Conservation (phyloP, 2,329 filamentous ascomycete species). For the Venturiaceae sp. region DNA sequence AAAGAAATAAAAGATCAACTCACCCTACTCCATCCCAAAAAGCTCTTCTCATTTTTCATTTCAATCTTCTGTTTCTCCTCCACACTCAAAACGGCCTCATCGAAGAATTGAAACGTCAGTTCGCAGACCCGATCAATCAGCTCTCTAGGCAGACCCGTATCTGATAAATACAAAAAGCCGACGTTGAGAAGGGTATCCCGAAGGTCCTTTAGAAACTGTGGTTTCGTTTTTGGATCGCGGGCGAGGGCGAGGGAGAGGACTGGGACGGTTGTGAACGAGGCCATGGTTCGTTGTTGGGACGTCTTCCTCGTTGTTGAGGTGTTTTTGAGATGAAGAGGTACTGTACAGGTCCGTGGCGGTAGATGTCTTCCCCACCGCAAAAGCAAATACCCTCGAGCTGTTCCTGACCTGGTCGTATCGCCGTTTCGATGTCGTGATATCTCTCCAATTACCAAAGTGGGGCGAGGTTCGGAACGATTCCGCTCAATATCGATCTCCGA, state of each 20-base stretch:
- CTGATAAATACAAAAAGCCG: constrained; percentile 80
- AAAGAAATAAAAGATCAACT: constrained; percentile 14
- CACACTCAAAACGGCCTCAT: constrained; percentile 47
- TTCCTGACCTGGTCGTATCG: not conserved
- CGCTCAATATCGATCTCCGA: constrained; percentile 1
- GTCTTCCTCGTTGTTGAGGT: not conserved
- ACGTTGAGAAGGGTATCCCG: constrained; percentile 72
- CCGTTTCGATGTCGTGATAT: not conserved
- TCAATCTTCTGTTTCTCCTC: constrained; percentile 61
- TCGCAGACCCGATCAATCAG: constrained; percentile 47
- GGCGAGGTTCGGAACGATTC: not conserved
- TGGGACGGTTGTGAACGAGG: constrained; percentile 62
- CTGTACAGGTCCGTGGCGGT: not conserved
- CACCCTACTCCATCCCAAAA: constrained; percentile 36
- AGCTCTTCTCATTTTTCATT: constrained; percentile 40
- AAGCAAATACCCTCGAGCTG: not conserved
- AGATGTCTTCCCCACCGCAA: not conserved
- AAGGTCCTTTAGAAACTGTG: constrained; percentile 59
- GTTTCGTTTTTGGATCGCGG: constrained; percentile 54
- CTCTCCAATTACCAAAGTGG: not conserved
- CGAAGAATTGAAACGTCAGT: constrained; percentile 64
- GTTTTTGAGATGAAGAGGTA: not conserved
- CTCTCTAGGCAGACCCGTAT: constrained; percentile 60
- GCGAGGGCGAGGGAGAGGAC: constrained; percentile 67
- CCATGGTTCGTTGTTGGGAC: not conserved